phyloP scores from a whole-genome alignment of 2,329 filamentous ascomycete species.

The Xylaria hypoxylon region DNA sequence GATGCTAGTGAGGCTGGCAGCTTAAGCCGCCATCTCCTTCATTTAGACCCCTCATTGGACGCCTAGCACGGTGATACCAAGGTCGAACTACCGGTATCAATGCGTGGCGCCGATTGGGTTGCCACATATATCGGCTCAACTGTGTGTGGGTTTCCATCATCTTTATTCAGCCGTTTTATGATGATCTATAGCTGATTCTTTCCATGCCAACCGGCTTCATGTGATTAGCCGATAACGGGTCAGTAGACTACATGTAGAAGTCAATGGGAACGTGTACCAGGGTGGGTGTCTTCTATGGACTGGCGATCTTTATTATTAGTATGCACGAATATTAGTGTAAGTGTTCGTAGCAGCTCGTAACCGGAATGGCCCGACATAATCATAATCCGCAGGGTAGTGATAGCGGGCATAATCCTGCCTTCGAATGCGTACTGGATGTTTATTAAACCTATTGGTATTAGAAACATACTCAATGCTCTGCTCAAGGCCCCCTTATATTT shows the following conservation, averaged over 20 bases:
- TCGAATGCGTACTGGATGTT: not conserved
- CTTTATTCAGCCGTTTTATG: not conserved
- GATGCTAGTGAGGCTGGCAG: constrained; percentile 1
- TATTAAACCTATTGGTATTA: too few relatives aligned
- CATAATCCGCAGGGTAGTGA: not conserved
- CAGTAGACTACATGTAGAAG: not conserved
- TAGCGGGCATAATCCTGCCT: not conserved
- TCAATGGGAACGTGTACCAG: not conserved
- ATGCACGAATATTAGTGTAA: not conserved
- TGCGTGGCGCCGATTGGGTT: not conserved
- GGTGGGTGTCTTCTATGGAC: constrained; percentile 6
- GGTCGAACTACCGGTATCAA: not conserved
- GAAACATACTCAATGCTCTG: too few relatives aligned
- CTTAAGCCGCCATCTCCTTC: not conserved
- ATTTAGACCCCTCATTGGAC: not conserved
- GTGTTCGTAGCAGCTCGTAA: not conserved
- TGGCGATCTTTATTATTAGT: constrained; percentile 20
- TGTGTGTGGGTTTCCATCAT: constrained; percentile 10
- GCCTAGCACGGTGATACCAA: not conserved
- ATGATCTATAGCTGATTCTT: constrained; percentile 20
- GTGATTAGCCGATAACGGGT: constrained; percentile 18
- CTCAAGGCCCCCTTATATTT: too few relatives aligned
- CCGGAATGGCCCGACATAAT: not conserved
- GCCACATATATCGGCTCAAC: not conserved
- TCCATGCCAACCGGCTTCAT: constrained; percentile 6